Percentiles rank a stretch among this genome's conserved stretches.
These are phyloP conservation scores for Epithele typhae DNA, from an alignment of 768 basidiomycete genomes.

Conservation along the genomic window DNA sequence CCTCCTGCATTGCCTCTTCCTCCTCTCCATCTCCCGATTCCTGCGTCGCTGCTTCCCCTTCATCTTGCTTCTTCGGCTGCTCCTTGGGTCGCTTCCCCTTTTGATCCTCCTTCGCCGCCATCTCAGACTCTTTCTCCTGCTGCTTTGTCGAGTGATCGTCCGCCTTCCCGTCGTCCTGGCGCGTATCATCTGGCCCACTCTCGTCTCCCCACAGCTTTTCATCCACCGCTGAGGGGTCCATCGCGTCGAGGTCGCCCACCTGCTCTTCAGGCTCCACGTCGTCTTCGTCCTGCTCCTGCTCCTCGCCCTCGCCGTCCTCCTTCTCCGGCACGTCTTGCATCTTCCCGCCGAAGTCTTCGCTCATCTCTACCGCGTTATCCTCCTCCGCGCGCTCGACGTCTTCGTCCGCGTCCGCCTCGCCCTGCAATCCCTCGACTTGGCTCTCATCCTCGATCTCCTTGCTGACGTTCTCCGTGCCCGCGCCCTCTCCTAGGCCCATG, in stretches of 20 bases:
- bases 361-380: slow-evolving; percentile 86
- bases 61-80: slow-evolving; percentile 9
- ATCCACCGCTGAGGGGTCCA: slow-evolving; percentile 82
- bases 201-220: slow-evolving; percentile 98
- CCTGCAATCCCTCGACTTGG: slow-evolving; percentile 90
- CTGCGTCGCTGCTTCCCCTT: background rate
- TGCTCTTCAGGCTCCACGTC: slow-evolving; percentile 77
- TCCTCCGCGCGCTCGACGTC: slow-evolving; percentile 47
- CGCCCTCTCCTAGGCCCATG: slow-evolving; percentile 84
- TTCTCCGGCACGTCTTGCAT: slow-evolving; percentile 80
- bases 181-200: slow-evolving; percentile 47
- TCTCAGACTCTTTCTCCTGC: slow-evolving; percentile 52
- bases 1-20: slow-evolving; percentile 13
- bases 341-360: slow-evolving; percentile 81
- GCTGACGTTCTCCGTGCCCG: slow-evolving; percentile 81
- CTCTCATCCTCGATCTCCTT: slow-evolving; percentile 95
- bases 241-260: slow-evolving; percentile 74
- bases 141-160: slow-evolving; percentile 55
- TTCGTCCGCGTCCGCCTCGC: slow-evolving; percentile 49
- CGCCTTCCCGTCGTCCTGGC: slow-evolving; percentile 50
- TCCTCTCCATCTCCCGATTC: slow-evolving; percentile 21
- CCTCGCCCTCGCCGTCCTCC: slow-evolving; percentile 41
- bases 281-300: slow-evolving; percentile 43
- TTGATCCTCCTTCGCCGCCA: slow-evolving; percentile 75
- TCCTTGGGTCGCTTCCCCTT: slow-evolving; percentile 15